Evolutionary conservation across 129 eudicot species (phyloP).

Genomic region (sunflower (Helianthus annuus)): DNA sequence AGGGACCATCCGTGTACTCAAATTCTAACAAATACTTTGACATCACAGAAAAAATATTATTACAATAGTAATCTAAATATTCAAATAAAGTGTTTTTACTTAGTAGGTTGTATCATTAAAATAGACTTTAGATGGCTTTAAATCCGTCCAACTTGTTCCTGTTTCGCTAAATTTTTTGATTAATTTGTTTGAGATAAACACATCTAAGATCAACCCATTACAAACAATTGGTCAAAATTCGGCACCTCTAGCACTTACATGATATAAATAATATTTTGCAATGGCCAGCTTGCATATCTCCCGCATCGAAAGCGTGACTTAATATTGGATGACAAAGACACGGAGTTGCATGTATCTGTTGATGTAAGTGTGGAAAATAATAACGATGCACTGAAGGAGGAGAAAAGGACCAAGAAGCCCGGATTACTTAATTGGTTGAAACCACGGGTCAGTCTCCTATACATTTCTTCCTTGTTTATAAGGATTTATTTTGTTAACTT

Average conservation of each 20-base stretch:
- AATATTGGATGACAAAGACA: constrained; percentile 70
- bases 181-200: background rate
- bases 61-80: background rate
- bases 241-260: constrained; percentile 2
- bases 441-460: constrained; percentile 63
- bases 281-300: constrained; percentile 86
- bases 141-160: background rate
- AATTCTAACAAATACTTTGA: too few species aligned
- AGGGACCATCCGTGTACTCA: too few species aligned
- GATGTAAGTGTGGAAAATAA: constrained; percentile 58
- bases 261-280: constrained; percentile 5
- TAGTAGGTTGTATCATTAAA: background rate
- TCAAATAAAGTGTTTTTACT: background rate
- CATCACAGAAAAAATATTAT: background rate
- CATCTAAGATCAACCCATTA: background rate
- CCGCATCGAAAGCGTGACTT: constrained; percentile 81
- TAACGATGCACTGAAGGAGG: constrained; percentile 65
- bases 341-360: constrained; percentile 60
- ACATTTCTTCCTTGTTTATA: background rate
- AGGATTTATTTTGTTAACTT: background rate
- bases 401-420: constrained; percentile 70
- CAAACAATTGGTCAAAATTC: background rate
- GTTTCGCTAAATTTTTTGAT: background rate
- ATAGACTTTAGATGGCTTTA: background rate
- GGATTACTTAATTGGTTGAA: constrained; percentile 94